Base-by-base conservation (phyloP, 495 filamentous ascomycete genomes). In the Astrothelium subdiscretum region DNA sequence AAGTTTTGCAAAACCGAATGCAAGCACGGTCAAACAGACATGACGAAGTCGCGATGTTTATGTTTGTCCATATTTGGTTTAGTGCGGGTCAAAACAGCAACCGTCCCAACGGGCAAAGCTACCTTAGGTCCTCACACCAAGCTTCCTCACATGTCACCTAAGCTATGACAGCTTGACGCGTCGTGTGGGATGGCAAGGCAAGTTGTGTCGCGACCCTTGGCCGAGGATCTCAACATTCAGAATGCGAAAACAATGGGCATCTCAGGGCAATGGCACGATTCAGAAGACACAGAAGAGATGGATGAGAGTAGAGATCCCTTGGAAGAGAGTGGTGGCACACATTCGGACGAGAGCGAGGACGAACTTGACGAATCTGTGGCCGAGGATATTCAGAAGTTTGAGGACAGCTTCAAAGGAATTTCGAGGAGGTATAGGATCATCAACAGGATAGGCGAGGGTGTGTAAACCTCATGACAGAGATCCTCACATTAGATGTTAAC, bases 391-490 rank as follows among this genome's bases (percentile, higher is more conserved):
- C 82, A 80, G 31, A 88, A 82, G 63, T 83, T 99, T 43, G 85
- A 95, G 65, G 77, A 86, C 12, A 86, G 82, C 27, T 97, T 97
- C 67, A 83, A 83, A 29, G 87, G 87, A n/a, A 92, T 96, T 63
- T 86, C 84, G 40, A 79, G 87, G 60, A 81, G 83, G 35, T 99
- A 90, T 75, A 86, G 94, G 31, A 74, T 99, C 58, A 91, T 99
- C 67, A 96, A 97, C 76, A 86, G 92, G 59, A 97, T 99, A 67
- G 94, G 94, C 64, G 94, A 97, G 83, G 94, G 91, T 92, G 72
- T 51, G 35, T 51, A 18, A 60, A 60, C 40, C 35, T 38, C 35
- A 13, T 22, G 18, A 27, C n/a, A 31, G 58, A 58, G 27, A 15
- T n/a, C 20, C 63, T 26, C 61, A 59, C 22, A n/a, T 44, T 10